phyloP scores from a whole-genome alignment of 768 basidiomycete species.

The Exidia glandulosa region DNA sequence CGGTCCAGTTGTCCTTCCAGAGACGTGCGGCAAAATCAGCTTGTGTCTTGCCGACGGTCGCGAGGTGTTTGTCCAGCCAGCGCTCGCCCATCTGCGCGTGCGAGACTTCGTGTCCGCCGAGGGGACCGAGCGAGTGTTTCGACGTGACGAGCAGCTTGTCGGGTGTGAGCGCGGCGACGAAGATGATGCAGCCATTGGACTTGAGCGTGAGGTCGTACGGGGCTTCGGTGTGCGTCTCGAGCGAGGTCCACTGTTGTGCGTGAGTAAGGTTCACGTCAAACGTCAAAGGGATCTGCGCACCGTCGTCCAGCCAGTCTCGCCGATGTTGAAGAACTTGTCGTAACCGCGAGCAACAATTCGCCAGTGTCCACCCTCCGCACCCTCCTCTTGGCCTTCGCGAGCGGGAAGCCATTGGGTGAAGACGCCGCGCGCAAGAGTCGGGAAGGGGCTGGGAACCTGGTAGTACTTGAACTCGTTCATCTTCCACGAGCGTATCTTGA shows the following conservation, averaged over 20 bases:
- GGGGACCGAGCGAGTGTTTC: constrained; percentile 77
- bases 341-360: constrained; percentile 85
- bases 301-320: constrained; percentile 89
- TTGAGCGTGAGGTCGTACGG: constrained; percentile 86
- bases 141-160: constrained; percentile 74
- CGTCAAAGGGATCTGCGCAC: constrained; percentile 34
- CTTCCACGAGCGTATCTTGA: constrained; percentile 78
- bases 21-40: constrained; percentile 62
- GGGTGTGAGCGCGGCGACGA: constrained; percentile 75
- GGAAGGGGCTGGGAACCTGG: constrained; percentile 80
- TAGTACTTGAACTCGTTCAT: constrained; percentile 97
- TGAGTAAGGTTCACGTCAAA: not conserved
- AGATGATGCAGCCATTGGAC: constrained; percentile 95
- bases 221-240: constrained; percentile 56
- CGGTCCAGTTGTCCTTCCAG: constrained; percentile 80
- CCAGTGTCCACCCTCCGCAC: constrained; percentile 22
- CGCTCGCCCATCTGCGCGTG: constrained; percentile 77
- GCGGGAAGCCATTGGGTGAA: constrained; percentile 43
- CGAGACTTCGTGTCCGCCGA: constrained; percentile 31
- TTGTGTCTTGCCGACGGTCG: constrained; percentile 49
- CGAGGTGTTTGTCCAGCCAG: constrained; percentile 70
- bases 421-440: constrained; percentile 86
- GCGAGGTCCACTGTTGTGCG: constrained; percentile 55
- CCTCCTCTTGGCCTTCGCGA: constrained; percentile 14
- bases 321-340: constrained; percentile 98